Percentiles rank a stretch among this genome's conserved stretches.
phyloP scores from a whole-genome alignment of 192 early-diverging fungal species.

The Phycomyces blakesleeanus region DNA sequence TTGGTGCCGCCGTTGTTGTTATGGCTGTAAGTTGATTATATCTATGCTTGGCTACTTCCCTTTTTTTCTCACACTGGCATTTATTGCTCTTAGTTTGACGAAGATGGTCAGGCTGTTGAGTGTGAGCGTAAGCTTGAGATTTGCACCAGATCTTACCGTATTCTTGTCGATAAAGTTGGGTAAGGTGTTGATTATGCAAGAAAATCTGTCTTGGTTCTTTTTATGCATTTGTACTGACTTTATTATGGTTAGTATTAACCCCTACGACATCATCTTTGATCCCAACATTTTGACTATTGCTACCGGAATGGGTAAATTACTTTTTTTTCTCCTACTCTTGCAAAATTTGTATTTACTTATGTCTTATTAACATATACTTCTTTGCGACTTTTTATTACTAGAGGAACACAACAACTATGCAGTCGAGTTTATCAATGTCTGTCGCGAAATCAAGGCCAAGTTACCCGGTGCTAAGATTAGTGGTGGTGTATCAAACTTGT shows the following conservation, averaged over 20 bases:
- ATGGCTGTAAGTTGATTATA: conserved; percentile 70
- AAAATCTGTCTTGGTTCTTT: not conserved
- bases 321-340: no score
- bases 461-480: conserved; percentile 90
- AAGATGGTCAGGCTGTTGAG: conserved; percentile 87
- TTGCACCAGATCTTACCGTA: conserved; percentile 86
- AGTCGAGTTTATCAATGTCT: conserved; percentile 88
- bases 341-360: not conserved
- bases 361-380: not conserved
- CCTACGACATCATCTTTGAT: conserved; percentile 60
- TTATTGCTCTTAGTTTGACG: conserved; percentile 67
- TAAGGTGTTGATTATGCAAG: conserved; percentile 4
- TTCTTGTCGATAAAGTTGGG: conserved; percentile 79
- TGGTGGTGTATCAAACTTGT: conserved; percentile 96
- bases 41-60: not conserved
- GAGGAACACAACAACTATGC: conserved; percentile 97
- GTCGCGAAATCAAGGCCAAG: conserved; percentile 67
- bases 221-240: not conserved
- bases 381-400: not conserved
- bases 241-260: conserved; percentile 26
- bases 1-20: conserved; percentile 93
- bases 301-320: conserved; percentile 73
- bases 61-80: not conserved
- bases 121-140: conserved; percentile 83
- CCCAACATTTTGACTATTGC: conserved; percentile 96